A percentile compares a stretch with the other conserved stretches of the same genome.
These are phyloP conservation scores for Hericium rajendrae DNA, from an alignment of 768 basidiomycete genomes.

Conservation along the genomic window DNA sequence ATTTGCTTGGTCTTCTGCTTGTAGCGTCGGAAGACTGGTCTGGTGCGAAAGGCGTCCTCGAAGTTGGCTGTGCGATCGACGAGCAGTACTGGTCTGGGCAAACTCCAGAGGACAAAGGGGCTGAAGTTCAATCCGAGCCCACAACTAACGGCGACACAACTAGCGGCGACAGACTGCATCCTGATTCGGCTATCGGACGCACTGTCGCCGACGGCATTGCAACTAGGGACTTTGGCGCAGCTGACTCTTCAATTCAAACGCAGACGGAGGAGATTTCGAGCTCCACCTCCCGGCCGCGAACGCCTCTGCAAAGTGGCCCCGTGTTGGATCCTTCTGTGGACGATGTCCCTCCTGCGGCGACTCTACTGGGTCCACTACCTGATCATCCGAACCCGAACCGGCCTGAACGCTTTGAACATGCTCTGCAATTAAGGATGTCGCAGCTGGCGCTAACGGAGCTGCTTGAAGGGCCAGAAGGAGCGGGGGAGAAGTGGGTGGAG, in stretches of 20 bases:
- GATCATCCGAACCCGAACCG: slow-evolving; percentile 42
- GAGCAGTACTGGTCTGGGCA: slow-evolving; percentile 26
- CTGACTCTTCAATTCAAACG: not conserved
- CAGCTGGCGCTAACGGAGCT: slow-evolving; percentile 74
- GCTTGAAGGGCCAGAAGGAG: slow-evolving; percentile 77
- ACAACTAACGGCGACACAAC: not conserved
- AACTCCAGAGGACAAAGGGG: not conserved
- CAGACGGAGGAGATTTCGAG: slow-evolving; percentile 3
- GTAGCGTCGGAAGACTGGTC: slow-evolving; percentile 71
- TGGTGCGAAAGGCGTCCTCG: slow-evolving; percentile 67
- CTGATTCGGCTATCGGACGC: too few relatives aligned
- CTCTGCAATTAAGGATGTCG: slow-evolving; percentile 80
- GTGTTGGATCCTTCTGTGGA: slow-evolving; percentile 24
- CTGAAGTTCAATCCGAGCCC: not conserved
- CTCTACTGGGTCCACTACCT: slow-evolving; percentile 35
- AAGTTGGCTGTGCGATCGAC: slow-evolving; percentile 58
- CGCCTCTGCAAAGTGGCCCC: not conserved
- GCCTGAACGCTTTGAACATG: slow-evolving; percentile 61
- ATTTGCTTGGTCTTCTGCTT: slow-evolving; percentile 78
- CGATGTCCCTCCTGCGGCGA: slow-evolving; percentile 30
- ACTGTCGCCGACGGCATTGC: not conserved
- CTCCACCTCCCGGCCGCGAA: not conserved
- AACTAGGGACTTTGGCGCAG: not conserved
- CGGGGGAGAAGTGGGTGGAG: slow-evolving; percentile 72
- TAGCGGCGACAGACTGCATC: too few relatives aligned